These are phyloP conservation scores for Phytophthora cryptogea DNA, from an alignment of 352 stramenopile species.

Conservation along the genomic window DNA sequence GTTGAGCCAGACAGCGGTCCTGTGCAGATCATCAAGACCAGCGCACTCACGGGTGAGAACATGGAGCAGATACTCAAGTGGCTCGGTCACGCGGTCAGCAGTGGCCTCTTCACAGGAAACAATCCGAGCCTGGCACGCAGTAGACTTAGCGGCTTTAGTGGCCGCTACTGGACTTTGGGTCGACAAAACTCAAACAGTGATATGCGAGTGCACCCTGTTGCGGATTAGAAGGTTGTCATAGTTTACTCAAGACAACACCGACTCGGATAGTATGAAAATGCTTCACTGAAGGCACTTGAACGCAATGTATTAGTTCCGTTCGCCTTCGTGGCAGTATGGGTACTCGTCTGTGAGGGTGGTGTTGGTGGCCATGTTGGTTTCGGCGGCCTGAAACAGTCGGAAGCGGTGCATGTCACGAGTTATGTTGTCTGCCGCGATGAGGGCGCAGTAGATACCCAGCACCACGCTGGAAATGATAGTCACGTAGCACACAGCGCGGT, in stretches of 20 bases:
- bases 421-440: conserved; percentile 58
- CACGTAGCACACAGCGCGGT: conserved; percentile 54
- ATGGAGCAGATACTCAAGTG: conserved; percentile 59
- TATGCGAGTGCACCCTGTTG: conserved; percentile 40
- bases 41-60: conserved; percentile 64
- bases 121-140: conserved; percentile 19
- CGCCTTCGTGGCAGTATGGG: conserved; percentile 64
- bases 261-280: too few species aligned
- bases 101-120: conserved; percentile 22
- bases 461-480: conserved; percentile 57
- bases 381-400: conserved; percentile 46
- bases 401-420: conserved; percentile 52
- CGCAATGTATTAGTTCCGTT: conserved; percentile 49
- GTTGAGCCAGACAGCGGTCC: conserved; percentile 32
- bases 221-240: conserved; percentile 10
- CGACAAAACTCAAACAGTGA: conserved; percentile 25
- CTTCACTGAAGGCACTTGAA: neutral
- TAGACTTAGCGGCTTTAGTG: conserved; percentile 20
- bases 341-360: conserved; percentile 41
- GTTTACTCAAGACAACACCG: too few species aligned
- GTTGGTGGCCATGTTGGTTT: conserved; percentile 24
- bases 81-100: conserved; percentile 41
- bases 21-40: conserved; percentile 63
- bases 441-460: conserved; percentile 60
- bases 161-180: conserved; percentile 19